Base-by-base conservation (phyloP, 495 filamentous ascomycete species). In the Usnea hakonensis region DNA sequence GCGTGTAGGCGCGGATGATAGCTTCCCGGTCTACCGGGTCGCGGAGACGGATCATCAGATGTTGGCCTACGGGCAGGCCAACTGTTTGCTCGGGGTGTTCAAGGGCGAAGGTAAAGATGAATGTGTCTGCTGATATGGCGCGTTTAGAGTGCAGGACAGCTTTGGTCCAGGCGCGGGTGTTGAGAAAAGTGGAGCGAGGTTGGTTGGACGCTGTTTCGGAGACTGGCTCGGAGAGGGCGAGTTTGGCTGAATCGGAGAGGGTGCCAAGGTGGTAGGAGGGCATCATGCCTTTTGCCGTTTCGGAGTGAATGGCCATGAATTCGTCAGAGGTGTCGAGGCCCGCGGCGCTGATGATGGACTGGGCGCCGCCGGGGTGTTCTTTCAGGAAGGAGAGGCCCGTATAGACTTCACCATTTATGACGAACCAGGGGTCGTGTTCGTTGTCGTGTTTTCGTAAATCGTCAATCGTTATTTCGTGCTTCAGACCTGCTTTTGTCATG, bases 251-350 rank as follows among this genome's bases (percentile, higher is more conserved):
- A 63, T 84, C 77, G 67, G 86, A 80, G 40, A 94, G 80, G 33
- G 84, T 83, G 61, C 93, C 93, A 66, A 97, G 85, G 72, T 97
- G 93, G 69, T 97, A 95, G 59, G 80, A 76, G 33, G 83, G 81
- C 85, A 97, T 93, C 92, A 97, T 95, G 33, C 76, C 80, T 75
- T 95, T 97, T 43, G 93, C 93, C 23, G 89, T 96, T 75, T 96
- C 92, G 71, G 81, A 83, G 91, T 90, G 93, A 64, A 97, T 97
- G 28, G 88, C 90, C 74, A 96, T 83, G 70, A 97, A 97, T 67
- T 97, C 93, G 66, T 97, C 93, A 0, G 88, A 89, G n/a, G 80
- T 85, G 76, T 97, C 91, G 62, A 89, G 77, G 3, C 89, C 91
- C 23, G 91, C 93, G 3, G 87, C 90, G 50, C 87, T 85, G 60